Base-by-base conservation (phyloP, 2,329 filamentous ascomycete genomes). In the Aureobasidium sp. region DNA sequence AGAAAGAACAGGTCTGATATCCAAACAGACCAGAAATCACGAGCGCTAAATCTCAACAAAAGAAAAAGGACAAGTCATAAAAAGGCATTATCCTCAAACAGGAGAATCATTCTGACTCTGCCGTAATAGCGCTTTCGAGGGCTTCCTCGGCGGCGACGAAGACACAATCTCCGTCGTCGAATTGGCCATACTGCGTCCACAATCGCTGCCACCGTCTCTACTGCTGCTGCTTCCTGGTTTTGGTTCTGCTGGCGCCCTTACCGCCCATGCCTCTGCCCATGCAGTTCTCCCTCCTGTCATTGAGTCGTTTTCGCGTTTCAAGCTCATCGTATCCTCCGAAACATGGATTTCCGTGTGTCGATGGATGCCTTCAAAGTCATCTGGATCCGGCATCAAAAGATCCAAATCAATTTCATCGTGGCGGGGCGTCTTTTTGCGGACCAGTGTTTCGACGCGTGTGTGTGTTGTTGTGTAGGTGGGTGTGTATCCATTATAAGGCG, bases 281-380 rank as follows among this genome's bases (percentile, higher is more conserved):
- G 55, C 34, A 5, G 29, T 11, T 8, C 39, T 34, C 2, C 41
- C 20, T 5, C 29, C 55, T 25, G 29, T 45, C 41, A 58, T 58
- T 2, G 29, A 36, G 11, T 39, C n/a, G 55, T 47, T 47, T 15
- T 47, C 41, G 1, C 42, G 27, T n/a, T 36, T 45, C n/a, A 57
- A n/a, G 25, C 53, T 47, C 55, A 47, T 58, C 0, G 55, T 58
- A 4, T 61, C 47, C 8, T 62, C 59, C 3, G 17, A 39, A 8
- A 62, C 37, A 3, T 20, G 27, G 5, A 62, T 57, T 11, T 62
- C 49, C 3, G 49, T 62, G 12, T 56, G 39, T 27, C 60, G 49
- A 34, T 62, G 60, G 17, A 62, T 62, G 15, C 60, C 60, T 11
- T 62, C 60, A 20, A 55, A 39, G n/a, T 55, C 51, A 5, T 62